Percentiles rank a stretch among this genome's conserved stretches.
These are phyloP conservation scores for Zygotorulaspora mrakii DNA, from an alignment of 1,139 yeast species.

Conservation along the genomic window DNA sequence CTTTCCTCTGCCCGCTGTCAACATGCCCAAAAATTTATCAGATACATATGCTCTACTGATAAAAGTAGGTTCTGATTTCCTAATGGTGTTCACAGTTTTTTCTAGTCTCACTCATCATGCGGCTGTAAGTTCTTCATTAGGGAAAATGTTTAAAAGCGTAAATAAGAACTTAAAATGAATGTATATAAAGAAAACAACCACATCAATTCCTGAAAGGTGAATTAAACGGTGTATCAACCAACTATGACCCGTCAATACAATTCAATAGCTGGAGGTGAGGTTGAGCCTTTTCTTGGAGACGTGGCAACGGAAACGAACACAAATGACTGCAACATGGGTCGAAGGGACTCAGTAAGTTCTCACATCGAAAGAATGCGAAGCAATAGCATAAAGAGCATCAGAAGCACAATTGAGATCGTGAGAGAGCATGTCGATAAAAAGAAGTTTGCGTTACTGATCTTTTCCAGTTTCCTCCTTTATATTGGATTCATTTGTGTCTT, in stretches of 20 bases:
- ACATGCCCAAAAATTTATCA: too few species aligned
- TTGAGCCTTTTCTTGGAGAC: constrained; percentile 7
- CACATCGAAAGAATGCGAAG: constrained; percentile 26
- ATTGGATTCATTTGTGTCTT: constrained; percentile 64
- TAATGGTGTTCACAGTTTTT: background rate
- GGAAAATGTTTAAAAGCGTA: background rate
- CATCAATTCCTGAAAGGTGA: too few species aligned
- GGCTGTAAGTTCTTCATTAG: background rate
- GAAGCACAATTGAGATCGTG: constrained; percentile 42
- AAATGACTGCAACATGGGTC: constrained; percentile 4
- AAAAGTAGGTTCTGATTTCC: too few species aligned
- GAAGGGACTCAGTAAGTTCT: constrained; percentile 5
- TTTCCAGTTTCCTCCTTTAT: constrained; percentile 30
- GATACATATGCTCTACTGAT: too few species aligned
- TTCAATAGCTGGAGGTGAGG: constrained; percentile 3
- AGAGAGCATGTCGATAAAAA: constrained; percentile 52
- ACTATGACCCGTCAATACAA: constrained; percentile 6
- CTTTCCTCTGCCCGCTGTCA: too few species aligned
- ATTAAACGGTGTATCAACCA: too few species aligned
- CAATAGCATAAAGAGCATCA: constrained; percentile 31
- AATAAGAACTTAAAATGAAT: too few species aligned
- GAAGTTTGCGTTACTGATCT: constrained; percentile 45
- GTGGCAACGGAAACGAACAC: constrained; percentile 7
- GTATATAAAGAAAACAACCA: too few species aligned
- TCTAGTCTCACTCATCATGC: background rate